These are phyloP conservation scores for Colletotrichum australisinense DNA, from an alignment of 2,329 filamentous ascomycete species.

Conservation along the genomic window DNA sequence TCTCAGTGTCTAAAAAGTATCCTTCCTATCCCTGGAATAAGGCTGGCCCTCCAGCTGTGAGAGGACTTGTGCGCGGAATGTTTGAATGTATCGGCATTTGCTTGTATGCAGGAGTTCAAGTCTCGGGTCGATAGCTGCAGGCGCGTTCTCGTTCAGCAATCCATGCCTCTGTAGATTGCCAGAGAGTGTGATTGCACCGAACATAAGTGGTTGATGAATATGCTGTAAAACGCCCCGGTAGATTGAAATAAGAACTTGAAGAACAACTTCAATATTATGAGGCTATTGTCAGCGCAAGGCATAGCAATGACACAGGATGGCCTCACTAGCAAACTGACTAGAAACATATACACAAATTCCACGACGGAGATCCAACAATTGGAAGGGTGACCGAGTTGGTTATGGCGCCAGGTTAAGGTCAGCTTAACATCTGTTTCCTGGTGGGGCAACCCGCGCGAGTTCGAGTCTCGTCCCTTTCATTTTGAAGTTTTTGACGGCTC, in stretches of 20 bases:
- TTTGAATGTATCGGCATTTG: not conserved
- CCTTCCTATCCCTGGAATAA: not conserved
- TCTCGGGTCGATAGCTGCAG: not conserved
- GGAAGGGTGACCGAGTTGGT: slow-evolving; percentile 36
- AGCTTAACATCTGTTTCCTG: slow-evolving; percentile 36
- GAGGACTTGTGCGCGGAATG: not conserved
- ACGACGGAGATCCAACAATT: rapidly evolving
- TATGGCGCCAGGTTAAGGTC: slow-evolving; percentile 36
- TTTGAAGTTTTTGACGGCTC: not conserved
- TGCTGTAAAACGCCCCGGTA: too few relatives aligned
- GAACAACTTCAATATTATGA: too few relatives aligned
- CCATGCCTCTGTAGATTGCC: not conserved
- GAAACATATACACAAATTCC: rapidly evolving
- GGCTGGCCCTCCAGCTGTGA: not conserved
- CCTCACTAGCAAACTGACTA: rapidly evolving
- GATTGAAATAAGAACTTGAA: too few relatives aligned
- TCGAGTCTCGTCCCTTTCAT: slow-evolving; percentile 36
- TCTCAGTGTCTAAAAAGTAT: too few relatives aligned
- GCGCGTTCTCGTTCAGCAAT: not conserved
- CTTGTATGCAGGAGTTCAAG: not conserved
- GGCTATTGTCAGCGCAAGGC: too few relatives aligned
- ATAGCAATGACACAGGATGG: not conserved
- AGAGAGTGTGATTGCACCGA: not conserved
- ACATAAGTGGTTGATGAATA: not conserved
- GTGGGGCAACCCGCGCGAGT: slow-evolving; percentile 36